These are phyloP conservation scores for Endoconidiophora laricicola DNA, from an alignment of 2,329 filamentous ascomycete genomes.

Conservation along the genomic window DNA sequence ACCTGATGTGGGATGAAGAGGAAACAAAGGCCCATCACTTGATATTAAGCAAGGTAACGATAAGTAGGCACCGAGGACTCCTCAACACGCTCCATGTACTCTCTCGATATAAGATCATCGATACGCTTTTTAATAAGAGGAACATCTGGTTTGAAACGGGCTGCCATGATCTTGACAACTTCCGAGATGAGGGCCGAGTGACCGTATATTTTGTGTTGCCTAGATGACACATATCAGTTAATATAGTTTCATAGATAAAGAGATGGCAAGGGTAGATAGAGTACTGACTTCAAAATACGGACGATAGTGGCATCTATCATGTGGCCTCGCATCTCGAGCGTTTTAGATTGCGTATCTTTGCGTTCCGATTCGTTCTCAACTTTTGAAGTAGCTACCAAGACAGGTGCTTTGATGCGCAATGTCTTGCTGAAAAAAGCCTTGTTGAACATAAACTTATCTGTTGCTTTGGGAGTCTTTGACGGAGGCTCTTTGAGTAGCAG, in stretches of 20 bases:
- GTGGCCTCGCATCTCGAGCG: constrained; percentile 52
- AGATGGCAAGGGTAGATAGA: background rate
- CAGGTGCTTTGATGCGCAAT: constrained; percentile 76
- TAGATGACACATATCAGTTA: constrained; percentile 22
- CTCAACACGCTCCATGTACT: constrained; percentile 63
- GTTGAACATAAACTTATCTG: constrained; percentile 73
- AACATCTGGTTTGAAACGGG: constrained; percentile 60
- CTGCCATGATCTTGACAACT: constrained; percentile 50
- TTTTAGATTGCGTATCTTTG: constrained; percentile 59
- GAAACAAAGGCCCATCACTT: too few species aligned
- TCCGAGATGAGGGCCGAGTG: constrained; percentile 56
- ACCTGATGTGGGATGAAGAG: too few species aligned
- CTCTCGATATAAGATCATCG: constrained; percentile 57
- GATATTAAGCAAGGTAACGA: constrained; percentile 48
- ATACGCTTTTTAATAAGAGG: constrained; percentile 68
- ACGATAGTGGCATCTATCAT: constrained; percentile 64
- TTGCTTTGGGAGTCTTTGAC: constrained; percentile 57
- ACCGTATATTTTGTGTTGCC: constrained; percentile 54
- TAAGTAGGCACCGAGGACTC: constrained; percentile 49
- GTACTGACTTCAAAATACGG: constrained; percentile 70
- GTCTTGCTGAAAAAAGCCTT: constrained; percentile 64
- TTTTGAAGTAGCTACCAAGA: constrained; percentile 66
- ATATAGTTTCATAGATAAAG: background rate
- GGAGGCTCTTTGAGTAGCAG: constrained; percentile 67
- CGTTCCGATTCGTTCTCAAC: constrained; percentile 59